Base-by-base conservation (phyloP, 306 rosid genomes). In the Ormosia emarginata region DNA sequence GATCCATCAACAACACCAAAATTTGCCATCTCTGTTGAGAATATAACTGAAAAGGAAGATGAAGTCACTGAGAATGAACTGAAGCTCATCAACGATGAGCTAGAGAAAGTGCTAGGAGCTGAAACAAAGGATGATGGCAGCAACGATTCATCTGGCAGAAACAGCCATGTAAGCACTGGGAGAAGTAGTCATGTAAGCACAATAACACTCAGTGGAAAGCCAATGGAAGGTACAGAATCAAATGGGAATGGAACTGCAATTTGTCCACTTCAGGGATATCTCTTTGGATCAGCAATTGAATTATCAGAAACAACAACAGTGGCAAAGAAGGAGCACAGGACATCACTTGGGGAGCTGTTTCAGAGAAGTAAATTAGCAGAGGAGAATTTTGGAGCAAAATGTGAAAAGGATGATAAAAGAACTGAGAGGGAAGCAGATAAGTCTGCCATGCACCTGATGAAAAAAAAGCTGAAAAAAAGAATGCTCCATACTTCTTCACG, bases 311-410 rank as follows among this genome's bases (percentile, higher is more conserved):
- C 92, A 82, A 85, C 88, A n/a, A 39, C 84, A 2, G 87, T 77
- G 39, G 87, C 89, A 13, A 90, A 92, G 90, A 90, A 94, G 86
- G 95, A 92, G 83, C 87, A 88, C 50, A 84, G 98, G 76, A 88
- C 97, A 13, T 88, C 98, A 39, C 96, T 94, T 15, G 97, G 94
- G 3, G 97, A 90, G 86, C 92, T 94, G 8, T 94, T 94, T 85
- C 97, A 85, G 88, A 89, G 84, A 79, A 90, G 82, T 76, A 94
- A 91, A 82, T 37, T 86, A n/a, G 87, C 87, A 7, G 93, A 91
- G 73, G 90, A 92, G 80, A 87, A 64, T 61, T 67, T 78, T 56
- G 92, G 90, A 61, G 77, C 85, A n/a, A 86, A 88, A 82, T 74
- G 43, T 57, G 86, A 80, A 56, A 83, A 82, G 84, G 94, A 90